These are phyloP conservation scores for Fonsecaea erecta DNA, from an alignment of 2,329 filamentous ascomycete genomes.

Conservation along the genomic window DNA sequence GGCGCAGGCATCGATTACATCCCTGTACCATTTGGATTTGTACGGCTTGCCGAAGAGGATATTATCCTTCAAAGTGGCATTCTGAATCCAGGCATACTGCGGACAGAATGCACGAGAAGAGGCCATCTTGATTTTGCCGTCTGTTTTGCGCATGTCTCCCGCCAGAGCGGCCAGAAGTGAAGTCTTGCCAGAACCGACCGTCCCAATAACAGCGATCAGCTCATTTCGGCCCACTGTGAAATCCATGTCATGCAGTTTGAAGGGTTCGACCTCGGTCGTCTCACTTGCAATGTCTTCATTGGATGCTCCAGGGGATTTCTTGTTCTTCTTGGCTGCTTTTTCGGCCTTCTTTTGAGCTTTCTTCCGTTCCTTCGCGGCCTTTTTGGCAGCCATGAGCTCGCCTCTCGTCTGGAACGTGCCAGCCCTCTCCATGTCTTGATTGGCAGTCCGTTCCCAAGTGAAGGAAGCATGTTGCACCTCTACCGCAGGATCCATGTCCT, in stretches of 20 bases:
- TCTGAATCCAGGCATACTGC: constrained; percentile 98
- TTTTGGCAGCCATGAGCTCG: constrained; percentile 47
- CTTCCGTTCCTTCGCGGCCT: constrained; percentile 54
- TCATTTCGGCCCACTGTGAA: constrained; percentile 53
- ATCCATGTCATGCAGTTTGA: constrained; percentile 47
- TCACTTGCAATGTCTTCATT: constrained; percentile 37
- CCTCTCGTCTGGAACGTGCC: constrained; percentile 39
- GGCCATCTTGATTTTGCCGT: constrained; percentile 73
- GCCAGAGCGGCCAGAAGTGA: constrained; percentile 87
- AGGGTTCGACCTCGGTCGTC: constrained; percentile 43
- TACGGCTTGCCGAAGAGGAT: constrained; percentile 85
- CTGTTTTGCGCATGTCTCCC: constrained; percentile 88
- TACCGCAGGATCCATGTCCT: constrained; percentile 61
- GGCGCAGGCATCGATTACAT: constrained; percentile 85
- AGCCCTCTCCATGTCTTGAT: constrained; percentile 38
- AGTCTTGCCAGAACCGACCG: constrained; percentile 88
- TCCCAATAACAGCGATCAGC: constrained; percentile 77
- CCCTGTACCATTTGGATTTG: constrained; percentile 76
- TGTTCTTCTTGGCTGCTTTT: constrained; percentile 39
- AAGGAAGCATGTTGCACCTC: constrained; percentile 75
- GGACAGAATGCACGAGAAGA: constrained; percentile 88
- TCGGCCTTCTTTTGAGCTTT: constrained; percentile 45
- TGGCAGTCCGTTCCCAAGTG: constrained; percentile 74
- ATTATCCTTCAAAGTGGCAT: constrained; percentile 82
- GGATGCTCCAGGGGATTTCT: constrained; percentile 40